Base-by-base conservation (phyloP, 495 filamentous ascomycete genomes). In the Xylaria scruposa region DNA sequence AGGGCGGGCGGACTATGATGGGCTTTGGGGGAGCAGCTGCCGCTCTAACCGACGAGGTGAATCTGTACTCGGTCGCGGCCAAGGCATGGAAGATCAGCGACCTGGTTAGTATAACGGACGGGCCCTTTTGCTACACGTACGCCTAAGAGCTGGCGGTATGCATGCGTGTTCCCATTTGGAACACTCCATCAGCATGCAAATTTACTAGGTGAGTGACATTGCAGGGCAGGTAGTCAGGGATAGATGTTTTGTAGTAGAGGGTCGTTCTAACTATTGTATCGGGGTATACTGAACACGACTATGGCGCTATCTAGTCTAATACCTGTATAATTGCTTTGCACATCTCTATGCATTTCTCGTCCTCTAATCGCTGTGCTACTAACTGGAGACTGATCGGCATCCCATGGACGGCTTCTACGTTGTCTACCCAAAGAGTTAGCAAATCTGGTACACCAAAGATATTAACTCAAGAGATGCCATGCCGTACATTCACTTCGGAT, bases 341-440 rank as follows among this genome's bases (percentile, higher is more conserved):
- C 68, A 91, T 87, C 12, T 90, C 90, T 63, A 96, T 77, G 13
- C 95, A 92, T 78, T 94, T 94, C 84, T 97, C 94, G 77, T 97
- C 94, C 77, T 95, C 86, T 78, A 94, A 85, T 51, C 93, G 84
- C 73, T 90, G 86, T 2, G 93, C 93, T 12, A 96, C 91, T 12
- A 97, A 83, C 79, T 97, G 94, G 51, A 97, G 86, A 0, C 85
- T 93, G 29, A 95, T 90, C 0, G 94, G 92, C 76, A 96, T 84
- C 6, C 93, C 93, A 21, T 91, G 88, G 88, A 97, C 94, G 69
- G 85, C 86, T 4, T 80, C 79, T 0, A 91, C 87, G 75, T 97
- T 89, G 74, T 97, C 79, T 81, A 70, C 31, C 26, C 15, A 38
- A 31, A 31, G 4, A 44, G 36, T 70, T 24, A 67, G 64, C 62